These are phyloP conservation scores for Pythium phragmitis DNA, from an alignment of 352 stramenopile genomes.

Conservation along the genomic window DNA sequence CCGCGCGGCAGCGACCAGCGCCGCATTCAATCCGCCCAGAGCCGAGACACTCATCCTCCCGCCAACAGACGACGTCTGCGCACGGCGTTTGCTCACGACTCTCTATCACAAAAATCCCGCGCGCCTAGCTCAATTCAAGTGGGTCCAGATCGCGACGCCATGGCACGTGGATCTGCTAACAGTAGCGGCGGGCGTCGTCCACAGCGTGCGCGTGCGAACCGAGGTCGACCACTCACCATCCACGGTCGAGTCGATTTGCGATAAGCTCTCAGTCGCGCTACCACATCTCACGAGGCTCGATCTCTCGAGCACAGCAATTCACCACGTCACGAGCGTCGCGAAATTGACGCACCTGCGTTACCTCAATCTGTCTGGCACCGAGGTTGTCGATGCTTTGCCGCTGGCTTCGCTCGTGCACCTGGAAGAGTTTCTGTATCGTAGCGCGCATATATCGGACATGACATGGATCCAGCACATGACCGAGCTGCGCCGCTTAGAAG, in stretches of 20 bases:
- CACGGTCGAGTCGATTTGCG: not conserved
- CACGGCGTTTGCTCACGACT: not conserved
- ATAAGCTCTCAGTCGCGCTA: not conserved
- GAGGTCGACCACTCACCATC: not conserved
- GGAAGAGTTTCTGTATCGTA: not conserved
- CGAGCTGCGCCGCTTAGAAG: not conserved
- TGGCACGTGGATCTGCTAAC: not conserved
- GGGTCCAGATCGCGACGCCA: not conserved
- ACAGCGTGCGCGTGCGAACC: not conserved
- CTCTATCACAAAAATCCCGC: not conserved
- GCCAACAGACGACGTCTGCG: not conserved
- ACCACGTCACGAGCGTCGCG: not conserved
- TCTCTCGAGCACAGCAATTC: not conserved
- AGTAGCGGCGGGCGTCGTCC: not conserved
- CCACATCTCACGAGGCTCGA: not conserved
- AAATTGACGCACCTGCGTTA: not conserved
- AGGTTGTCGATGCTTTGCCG: not conserved
- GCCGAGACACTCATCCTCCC: not conserved
- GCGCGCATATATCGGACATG: not conserved
- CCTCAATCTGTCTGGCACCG: not conserved
- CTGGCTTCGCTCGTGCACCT: not conserved
- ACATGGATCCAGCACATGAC: not conserved
- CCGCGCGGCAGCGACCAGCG: not conserved
- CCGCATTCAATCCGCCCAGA: not conserved
- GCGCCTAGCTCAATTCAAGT: not conserved